These are phyloP conservation scores for Kuraishia hungarica DNA, from an alignment of 805 yeast genomes.

Conservation along the genomic window DNA sequence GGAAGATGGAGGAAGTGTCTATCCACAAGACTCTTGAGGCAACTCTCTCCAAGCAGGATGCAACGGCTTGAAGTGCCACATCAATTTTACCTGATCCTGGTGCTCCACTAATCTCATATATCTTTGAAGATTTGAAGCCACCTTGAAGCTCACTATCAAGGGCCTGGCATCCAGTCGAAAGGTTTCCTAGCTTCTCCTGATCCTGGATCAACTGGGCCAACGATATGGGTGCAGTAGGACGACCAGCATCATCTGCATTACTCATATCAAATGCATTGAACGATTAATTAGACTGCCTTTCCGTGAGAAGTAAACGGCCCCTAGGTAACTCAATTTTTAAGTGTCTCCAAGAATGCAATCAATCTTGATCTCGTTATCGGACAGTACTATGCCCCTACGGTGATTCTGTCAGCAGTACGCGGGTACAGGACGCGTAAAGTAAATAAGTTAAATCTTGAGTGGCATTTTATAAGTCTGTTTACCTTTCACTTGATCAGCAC, in stretches of 20 bases:
- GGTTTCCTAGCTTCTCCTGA: background rate
- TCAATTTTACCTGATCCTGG: conserved; percentile 7
- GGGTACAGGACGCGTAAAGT: no score
- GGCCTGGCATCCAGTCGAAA: conserved; percentile 4
- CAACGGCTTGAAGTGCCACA: conserved; percentile 3
- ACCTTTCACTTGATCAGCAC: no score
- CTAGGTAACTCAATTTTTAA: no score
- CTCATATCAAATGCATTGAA: background rate
- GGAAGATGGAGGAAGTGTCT: conserved; percentile 4
- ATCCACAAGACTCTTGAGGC: conserved; percentile 7
- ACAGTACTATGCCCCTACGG: no score
- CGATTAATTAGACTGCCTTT: no score
- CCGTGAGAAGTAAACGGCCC: no score
- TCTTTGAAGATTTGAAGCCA: conserved; percentile 3
- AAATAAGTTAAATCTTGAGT: no score
- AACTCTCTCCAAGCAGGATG: background rate
- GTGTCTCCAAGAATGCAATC: no score
- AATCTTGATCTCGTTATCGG: no score
- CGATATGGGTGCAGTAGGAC: background rate
- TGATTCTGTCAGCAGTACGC: no score
- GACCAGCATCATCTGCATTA: background rate
- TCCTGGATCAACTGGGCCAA: background rate
- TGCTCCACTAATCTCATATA: conserved; percentile 7
- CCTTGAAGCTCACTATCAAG: conserved; percentile 5
- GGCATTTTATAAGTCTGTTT: no score